Conservation (phyloP, 176 grass and related monocot genomes). For the Rhynchospora pubera region DNA sequence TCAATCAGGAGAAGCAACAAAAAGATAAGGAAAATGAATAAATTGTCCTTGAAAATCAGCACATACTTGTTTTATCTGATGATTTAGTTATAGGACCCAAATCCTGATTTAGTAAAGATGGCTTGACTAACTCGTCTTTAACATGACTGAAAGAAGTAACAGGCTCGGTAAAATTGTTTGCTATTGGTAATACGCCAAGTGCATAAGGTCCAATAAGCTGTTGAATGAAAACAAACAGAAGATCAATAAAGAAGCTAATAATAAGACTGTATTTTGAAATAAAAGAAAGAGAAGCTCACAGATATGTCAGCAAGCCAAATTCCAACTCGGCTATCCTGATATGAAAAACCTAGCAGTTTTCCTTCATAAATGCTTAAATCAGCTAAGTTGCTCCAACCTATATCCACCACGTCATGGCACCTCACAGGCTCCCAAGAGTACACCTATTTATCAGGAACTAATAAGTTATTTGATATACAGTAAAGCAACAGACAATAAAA, state of each 20-base stretch:
- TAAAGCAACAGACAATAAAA: constrained; percentile 9
- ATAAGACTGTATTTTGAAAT: neutral
- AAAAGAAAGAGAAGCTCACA: constrained; percentile 36
- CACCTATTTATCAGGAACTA: constrained; percentile 43
- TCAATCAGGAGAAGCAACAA: neutral
- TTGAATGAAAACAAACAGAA: constrained; percentile 20
- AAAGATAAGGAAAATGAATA: neutral
- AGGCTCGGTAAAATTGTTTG: constrained; percentile 44
- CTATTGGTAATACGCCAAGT: constrained; percentile 72
- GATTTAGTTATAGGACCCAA: constrained; percentile 12
- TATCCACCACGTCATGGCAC: constrained; percentile 81
- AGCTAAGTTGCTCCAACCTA: constrained; percentile 81
- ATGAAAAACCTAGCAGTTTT: constrained; percentile 92
- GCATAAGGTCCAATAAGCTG: constrained; percentile 95
- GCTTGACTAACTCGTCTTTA: constrained; percentile 42
- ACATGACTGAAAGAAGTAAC: constrained; percentile 14
- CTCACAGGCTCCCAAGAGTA: constrained; percentile 97
- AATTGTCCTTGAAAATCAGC: neutral
- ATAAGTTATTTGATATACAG: constrained; percentile 15
- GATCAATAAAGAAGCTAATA: neutral
- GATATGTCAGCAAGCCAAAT: constrained; percentile 97
- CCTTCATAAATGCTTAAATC: constrained; percentile 99
- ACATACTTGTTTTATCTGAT: constrained; percentile 21
- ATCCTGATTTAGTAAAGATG: constrained; percentile 30
- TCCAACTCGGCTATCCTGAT: constrained; percentile 61